These are phyloP conservation scores for Metschnikowia amazonensis DNA, from an alignment of 805 yeast species.

Conservation along the genomic window DNA sequence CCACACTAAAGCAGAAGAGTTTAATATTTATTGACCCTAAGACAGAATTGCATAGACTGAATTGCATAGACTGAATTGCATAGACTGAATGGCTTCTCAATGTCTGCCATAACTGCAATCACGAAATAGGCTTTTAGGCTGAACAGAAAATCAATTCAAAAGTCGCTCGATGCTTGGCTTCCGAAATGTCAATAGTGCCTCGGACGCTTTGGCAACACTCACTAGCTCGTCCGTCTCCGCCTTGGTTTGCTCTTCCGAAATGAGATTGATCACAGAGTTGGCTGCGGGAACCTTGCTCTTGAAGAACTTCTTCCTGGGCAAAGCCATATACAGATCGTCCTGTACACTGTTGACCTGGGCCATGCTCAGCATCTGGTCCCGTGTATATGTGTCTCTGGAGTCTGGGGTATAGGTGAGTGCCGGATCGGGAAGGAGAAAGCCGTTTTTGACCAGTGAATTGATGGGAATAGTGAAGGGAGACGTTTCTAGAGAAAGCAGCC, in stretches of 20 bases:
- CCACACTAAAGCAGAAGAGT: no score
- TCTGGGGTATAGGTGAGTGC: constrained; percentile 19
- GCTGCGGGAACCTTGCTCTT: constrained; percentile 27
- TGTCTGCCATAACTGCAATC: no score
- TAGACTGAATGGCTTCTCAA: no score
- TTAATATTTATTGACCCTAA: no score
- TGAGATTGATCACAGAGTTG: constrained; percentile 18
- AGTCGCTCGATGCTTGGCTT: constrained; percentile 41
- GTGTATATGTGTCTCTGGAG: not conserved
- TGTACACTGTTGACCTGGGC: not conserved
- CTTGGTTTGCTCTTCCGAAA: constrained; percentile 15
- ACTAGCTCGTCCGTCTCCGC: constrained; percentile 12
- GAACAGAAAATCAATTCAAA: no score
- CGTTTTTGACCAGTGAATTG: constrained; percentile 18
- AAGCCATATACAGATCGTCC: no score
- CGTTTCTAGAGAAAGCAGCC: constrained; percentile 23
- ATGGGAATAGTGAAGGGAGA: constrained; percentile 29
- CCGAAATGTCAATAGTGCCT: constrained; percentile 36
- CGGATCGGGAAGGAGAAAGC: constrained; percentile 39
- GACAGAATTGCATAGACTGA: no score
- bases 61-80: no score
- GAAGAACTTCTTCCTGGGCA: constrained; percentile 30
- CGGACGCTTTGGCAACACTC: constrained; percentile 31
- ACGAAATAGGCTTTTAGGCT: no score
- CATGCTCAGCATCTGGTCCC: not conserved